A percentile compares a stretch with the other conserved stretches of the same genome.
Conservation (phyloP, 169 alveolate genomes). For the Cryptosporidium ubiquitum region DNA sequence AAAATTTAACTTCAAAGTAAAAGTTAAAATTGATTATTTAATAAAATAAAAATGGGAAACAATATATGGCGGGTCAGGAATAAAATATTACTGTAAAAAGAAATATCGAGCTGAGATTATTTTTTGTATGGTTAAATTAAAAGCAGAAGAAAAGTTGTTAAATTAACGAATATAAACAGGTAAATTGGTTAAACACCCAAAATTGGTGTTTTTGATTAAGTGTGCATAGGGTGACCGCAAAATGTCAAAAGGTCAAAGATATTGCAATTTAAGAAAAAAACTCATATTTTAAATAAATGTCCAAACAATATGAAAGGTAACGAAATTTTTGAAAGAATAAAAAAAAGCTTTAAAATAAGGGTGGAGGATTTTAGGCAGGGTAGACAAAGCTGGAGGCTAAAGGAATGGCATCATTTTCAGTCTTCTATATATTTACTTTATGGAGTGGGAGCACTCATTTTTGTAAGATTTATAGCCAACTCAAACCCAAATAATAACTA, state of each 20-base stretch:
- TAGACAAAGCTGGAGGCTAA: constrained; percentile 72
- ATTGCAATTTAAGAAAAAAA: background rate
- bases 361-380: constrained; percentile 62
- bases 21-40: too few species aligned
- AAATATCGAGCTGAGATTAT: background rate
- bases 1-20: background rate
- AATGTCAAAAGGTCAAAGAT: constrained; percentile 1
- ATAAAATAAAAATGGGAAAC: too few species aligned
- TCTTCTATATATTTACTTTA: constrained; percentile 26
- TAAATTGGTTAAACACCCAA: background rate
- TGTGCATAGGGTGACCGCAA: constrained; percentile 50
- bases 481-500: constrained; percentile 49
- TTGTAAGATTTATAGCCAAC: constrained; percentile 55
- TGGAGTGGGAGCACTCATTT: constrained; percentile 33
- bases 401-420: constrained; percentile 68
- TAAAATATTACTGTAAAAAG: background rate
- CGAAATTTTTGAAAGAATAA: constrained; percentile 12
- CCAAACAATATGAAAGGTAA: constrained; percentile 10
- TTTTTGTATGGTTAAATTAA: background rate
- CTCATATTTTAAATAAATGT: background rate
- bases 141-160: background rate
- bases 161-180: background rate
- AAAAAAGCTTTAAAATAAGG: constrained; percentile 1
- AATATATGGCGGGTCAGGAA: background rate
- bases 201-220: constrained; percentile 2